Base-by-base conservation (phyloP, 2,329 filamentous ascomycete genomes). In the Cryoendolithus antarcticus region DNA sequence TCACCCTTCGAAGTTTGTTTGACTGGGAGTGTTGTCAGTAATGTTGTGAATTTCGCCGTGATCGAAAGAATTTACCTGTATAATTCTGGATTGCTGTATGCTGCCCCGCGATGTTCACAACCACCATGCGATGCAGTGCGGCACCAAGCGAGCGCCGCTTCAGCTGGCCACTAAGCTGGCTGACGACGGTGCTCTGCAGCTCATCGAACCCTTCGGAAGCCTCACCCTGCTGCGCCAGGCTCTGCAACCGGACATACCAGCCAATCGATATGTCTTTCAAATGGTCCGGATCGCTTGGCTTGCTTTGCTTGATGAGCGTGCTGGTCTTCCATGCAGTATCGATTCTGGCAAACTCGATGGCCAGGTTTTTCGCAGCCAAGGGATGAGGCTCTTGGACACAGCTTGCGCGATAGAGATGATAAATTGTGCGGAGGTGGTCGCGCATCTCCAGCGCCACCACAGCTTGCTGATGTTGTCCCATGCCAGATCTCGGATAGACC, bases 191-290 rank as follows among this genome's bases (percentile, higher is more conserved):
- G 42, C 77, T 77, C 60, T 95, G 88, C 21, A 95, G 67, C 56
- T 93, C 86, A 38, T 80, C 74, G 47, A 86, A 82, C 44, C 80
- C 77, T 1, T 75, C 64, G 51, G 91, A 88, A 33, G 77, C 71
- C 43, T 80, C 71, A 27, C 85, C 86, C 44, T 79, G 79, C 62
- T 82, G 89, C 59, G 84, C 89, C 54, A 81, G 77, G 35, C 85
- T 85, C 57, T 95, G 89, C 32, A 95, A 72, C 49, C 82, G 79
- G 43, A 89, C 74, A 52, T 95, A 93, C 80, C 86, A 91, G 37
- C 77, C 75, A 34, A 80, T 68, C 40, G 94, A 71, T 29, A 78
- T 75, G 48, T 77, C 74, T 30, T 72, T 19, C 15, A 19, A 19
- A 19, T 19, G 15, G 15, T 19, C 15, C 15, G 15, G 69, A 40